Percentiles rank a stretch among this genome's conserved stretches.
Evolutionary conservation across 768 basidiomycete species (phyloP).

Genomic region (Roridomyces roridus): DNA sequence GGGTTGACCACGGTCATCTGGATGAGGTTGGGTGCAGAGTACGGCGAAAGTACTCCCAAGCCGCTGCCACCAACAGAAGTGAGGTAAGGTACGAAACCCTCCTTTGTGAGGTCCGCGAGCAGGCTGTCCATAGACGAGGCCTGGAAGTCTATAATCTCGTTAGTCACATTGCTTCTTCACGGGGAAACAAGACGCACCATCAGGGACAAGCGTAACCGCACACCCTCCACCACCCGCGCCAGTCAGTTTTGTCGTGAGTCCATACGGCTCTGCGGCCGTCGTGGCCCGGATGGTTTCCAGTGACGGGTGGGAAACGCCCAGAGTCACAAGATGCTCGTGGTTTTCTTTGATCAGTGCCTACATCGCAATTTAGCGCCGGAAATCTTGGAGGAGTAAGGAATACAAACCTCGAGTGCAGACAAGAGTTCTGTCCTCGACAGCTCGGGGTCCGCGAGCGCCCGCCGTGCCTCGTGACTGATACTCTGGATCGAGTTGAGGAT

Average conservation of each 20-base stretch:
- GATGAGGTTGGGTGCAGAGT: slow-evolving; percentile 46
- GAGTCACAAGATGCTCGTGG: slow-evolving; percentile 79
- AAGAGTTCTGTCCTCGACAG: slow-evolving; percentile 71
- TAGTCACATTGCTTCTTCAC: too few relatives aligned
- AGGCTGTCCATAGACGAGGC: slow-evolving; percentile 63
- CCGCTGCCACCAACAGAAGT: slow-evolving; percentile 95
- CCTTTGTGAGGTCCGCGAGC: slow-evolving; percentile 60
- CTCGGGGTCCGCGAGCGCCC: slow-evolving; percentile 75
- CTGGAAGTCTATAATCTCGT: slow-evolving; percentile 66
- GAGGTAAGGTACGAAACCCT: slow-evolving; percentile 83
- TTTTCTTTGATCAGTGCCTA: slow-evolving; percentile 89
- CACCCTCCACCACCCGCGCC: slow-evolving; percentile 99
- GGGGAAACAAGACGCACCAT: slow-evolving; percentile 62
- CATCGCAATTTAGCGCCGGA: slow-evolving; percentile 21
- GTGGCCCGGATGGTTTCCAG: slow-evolving; percentile 83
- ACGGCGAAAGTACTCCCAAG: slow-evolving; percentile 81
- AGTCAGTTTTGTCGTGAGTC: slow-evolving; percentile 90
- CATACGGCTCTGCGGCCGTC: slow-evolving; percentile 67
- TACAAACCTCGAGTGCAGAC: slow-evolving; percentile 71
- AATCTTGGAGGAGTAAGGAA: neutral
- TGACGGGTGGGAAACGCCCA: slow-evolving; percentile 91
- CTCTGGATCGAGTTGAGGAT: slow-evolving; percentile 83
- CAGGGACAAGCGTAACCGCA: slow-evolving; percentile 92
- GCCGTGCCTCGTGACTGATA: slow-evolving; percentile 84
- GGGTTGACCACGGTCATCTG: slow-evolving; percentile 27